A percentile compares a stretch with the other conserved stretches of the same genome.
phyloP scores from a whole-genome alignment of 2,329 filamentous ascomycete species.

The Penicillium sp. region DNA sequence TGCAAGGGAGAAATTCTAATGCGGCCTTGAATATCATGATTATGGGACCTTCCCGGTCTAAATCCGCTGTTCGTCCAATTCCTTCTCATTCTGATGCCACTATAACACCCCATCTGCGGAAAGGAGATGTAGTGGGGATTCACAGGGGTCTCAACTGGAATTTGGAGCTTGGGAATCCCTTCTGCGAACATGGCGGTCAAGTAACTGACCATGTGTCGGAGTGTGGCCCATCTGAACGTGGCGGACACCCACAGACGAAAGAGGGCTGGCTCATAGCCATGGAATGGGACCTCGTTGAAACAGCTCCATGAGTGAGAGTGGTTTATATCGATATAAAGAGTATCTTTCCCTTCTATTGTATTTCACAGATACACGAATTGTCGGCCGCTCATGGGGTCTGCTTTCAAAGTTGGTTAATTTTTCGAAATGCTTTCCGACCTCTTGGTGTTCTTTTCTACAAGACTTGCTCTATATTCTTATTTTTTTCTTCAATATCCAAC shows the following conservation, averaged over 20 bases:
- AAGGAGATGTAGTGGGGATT: constrained; percentile 31
- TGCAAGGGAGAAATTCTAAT: background rate
- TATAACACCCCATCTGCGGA: constrained; percentile 8
- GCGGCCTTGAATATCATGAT: constrained; percentile 25
- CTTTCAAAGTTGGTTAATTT: no score
- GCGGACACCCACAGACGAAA: background rate
- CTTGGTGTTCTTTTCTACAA: no score
- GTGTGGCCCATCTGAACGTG: background rate
- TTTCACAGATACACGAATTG: no score
- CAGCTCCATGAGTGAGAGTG: background rate
- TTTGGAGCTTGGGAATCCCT: constrained; percentile 23
- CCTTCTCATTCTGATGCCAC: background rate
- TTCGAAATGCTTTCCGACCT: no score
- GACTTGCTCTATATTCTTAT: no score
- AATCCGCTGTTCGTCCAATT: background rate
- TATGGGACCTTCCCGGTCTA: constrained; percentile 27
- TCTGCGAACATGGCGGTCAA: background rate
- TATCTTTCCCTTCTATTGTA: no score
- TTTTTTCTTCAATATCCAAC: no score
- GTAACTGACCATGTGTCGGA: background rate
- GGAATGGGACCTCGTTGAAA: constrained; percentile 40
- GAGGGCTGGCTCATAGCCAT: constrained; percentile 38
- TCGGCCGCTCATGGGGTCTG: no score
- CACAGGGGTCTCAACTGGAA: constrained; percentile 37
- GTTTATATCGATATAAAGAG: no score